Evolutionary conservation across 768 basidiomycete species (phyloP).

Genomic region (Tephrocybe sp.): DNA sequence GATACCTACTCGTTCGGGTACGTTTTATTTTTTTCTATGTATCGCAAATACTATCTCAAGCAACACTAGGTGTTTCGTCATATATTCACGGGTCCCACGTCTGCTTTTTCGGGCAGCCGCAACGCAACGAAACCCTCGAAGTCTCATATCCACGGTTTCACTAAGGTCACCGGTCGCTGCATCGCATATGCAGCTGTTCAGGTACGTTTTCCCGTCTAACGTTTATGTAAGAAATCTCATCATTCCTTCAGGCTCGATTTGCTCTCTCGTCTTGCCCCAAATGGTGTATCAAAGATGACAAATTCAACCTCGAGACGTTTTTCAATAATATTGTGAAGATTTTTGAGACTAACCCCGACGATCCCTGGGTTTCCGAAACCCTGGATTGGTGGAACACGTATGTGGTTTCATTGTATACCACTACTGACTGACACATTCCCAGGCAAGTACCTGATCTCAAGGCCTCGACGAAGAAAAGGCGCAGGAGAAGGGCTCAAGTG

Average conservation of each 20-base stretch:
- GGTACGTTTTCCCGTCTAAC: not conserved
- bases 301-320: not conserved
- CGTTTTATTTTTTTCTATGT: not conserved
- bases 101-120: not conserved
- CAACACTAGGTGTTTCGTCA: not conserved
- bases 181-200: too few relatives aligned
- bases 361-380: not conserved
- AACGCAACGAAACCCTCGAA: conserved; percentile 2
- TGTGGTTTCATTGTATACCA: not conserved
- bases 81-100: conserved; percentile 2
- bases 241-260: not conserved
- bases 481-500: not conserved
- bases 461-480: not conserved
- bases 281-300: not conserved
- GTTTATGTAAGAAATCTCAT: not conserved
- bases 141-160: not conserved
- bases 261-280: not conserved
- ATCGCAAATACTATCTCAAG: not conserved
- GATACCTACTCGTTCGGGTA: not conserved
- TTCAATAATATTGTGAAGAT: not conserved
- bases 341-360: not conserved
- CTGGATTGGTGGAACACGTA: not conserved
- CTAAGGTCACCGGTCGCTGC: too few relatives aligned
- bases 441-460: conserved; percentile 2
- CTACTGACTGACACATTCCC: conserved; percentile 1